A percentile compares a stretch with the other conserved stretches of the same genome.
phyloP scores from a whole-genome alignment of 2,329 filamentous ascomycete genomes.

The Elsinoe australis region DNA sequence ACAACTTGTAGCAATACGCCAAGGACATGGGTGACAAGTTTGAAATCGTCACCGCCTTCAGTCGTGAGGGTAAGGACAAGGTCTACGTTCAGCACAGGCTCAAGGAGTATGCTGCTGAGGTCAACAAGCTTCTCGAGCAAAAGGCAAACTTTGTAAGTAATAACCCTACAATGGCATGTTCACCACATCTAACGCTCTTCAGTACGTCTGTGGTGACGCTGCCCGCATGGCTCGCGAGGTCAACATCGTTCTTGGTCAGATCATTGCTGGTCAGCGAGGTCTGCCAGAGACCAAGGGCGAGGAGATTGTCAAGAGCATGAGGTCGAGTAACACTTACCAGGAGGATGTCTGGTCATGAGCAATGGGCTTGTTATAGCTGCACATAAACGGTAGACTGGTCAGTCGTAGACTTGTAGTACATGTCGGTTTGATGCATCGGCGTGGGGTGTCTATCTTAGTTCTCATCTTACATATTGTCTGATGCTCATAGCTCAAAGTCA shows the following conservation, averaged over 20 bases:
- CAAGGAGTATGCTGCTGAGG: slow-evolving; percentile 70
- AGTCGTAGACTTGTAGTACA: too few species aligned
- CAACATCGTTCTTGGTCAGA: slow-evolving; percentile 70
- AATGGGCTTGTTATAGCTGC: not conserved
- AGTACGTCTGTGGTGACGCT: slow-evolving; percentile 92
- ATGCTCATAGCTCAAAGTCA: not conserved
- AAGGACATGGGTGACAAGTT: slow-evolving; percentile 79
- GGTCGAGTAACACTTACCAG: slow-evolving; percentile 91
- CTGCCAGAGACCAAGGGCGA: slow-evolving; percentile 82
- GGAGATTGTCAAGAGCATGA: slow-evolving; percentile 95
- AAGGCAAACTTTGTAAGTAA: slow-evolving; percentile 65
- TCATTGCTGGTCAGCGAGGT: slow-evolving; percentile 75
- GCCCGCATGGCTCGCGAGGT: slow-evolving; percentile 61
- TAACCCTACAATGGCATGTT: not conserved
- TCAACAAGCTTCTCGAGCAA: slow-evolving; percentile 80
- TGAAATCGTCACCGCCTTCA: slow-evolving; percentile 87
- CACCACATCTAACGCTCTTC: not conserved
- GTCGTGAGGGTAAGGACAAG: slow-evolving; percentile 77
- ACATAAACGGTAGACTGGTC: slow-evolving; percentile 11
- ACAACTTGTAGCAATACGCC: slow-evolving; percentile 61
- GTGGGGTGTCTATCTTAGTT: slow-evolving; percentile 1
- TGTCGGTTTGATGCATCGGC: slow-evolving; percentile 1
- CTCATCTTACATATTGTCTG: not conserved
- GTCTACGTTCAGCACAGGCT: slow-evolving; percentile 95
- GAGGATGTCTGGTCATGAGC: slow-evolving; percentile 61